A percentile compares a stretch with the other conserved stretches of the same genome.
phyloP scores from a whole-genome alignment of 1,284 basidiomycete species.

The Apiotrichum laibachii region DNA sequence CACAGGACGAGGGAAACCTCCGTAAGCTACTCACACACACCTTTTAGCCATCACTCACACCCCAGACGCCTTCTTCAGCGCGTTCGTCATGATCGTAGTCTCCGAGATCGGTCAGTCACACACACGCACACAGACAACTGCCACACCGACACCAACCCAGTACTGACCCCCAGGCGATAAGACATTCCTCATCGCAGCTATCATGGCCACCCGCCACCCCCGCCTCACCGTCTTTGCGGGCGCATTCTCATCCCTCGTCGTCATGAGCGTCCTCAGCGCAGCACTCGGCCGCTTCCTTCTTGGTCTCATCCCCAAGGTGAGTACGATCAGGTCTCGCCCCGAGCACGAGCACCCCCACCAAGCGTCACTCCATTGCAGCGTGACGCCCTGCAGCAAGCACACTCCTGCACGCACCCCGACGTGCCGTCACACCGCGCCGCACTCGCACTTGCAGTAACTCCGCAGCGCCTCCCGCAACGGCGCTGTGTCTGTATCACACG shows the following conservation, averaged over 20 bases:
- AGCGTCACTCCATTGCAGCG: too few relatives aligned
- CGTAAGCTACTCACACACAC: conserved; percentile 6
- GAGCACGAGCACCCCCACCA: too few relatives aligned
- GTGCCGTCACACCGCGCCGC: too few relatives aligned
- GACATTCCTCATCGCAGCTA: conserved; percentile 94
- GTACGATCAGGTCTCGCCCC: conserved; percentile 7
- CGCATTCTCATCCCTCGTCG: conserved; percentile 77
- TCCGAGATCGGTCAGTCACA: conserved; percentile 64
- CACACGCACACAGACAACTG: not conserved
- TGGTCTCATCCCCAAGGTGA: conserved; percentile 68
- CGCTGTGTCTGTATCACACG: too few relatives aligned
- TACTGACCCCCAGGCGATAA: conserved; percentile 69
- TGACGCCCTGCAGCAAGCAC: too few relatives aligned
- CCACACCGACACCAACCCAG: not conserved
- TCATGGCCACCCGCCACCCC: conserved; percentile 92
- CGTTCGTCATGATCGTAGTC: conserved; percentile 82
- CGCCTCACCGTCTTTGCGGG: conserved; percentile 82
- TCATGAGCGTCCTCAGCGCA: conserved; percentile 91
- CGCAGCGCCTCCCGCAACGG: too few relatives aligned
- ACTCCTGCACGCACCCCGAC: too few relatives aligned
- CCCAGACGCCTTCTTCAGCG: conserved; percentile 62
- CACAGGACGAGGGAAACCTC: conserved; percentile 11
- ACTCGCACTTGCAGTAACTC: too few relatives aligned
- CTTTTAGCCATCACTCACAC: not conserved
- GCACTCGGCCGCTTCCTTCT: conserved; percentile 82